Evolutionary conservation across 2,329 filamentous ascomycete species (phyloP), one percentile per base, ranked within the genome.

Genomic region (Fusarium gaditjirri): DNA sequence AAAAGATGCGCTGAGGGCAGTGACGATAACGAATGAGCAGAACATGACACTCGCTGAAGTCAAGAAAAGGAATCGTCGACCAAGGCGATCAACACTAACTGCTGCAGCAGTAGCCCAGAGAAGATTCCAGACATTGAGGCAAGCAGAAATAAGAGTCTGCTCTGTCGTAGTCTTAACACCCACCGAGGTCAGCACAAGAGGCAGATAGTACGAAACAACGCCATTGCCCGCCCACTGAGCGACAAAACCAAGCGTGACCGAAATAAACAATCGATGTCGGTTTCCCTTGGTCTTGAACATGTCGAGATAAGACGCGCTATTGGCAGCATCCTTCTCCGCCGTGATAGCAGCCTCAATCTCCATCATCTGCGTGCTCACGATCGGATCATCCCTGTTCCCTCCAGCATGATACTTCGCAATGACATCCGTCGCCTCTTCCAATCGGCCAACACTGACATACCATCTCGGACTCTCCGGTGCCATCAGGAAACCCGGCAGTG

Each of bases 221-320:
- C 62, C 59, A 9, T 65, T 65, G 4, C 62, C 59, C 0, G 58
- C 60, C 62, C 62, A 65, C n/a, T 65, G 62, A 0, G 58, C 60
- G 1, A 64, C 49, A 2, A 65, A 31, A 2, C 62, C 62, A 0
- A 65, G 58, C 2, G 62, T 36, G 11, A 64, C 17, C 0, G 62
- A 65, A 8, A 65, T 63, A 1, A 63, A 54, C 1, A 65, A 21
- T 1, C 58, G 59, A 46, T 54, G 60, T 6, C 62, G 60, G 3
- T 63, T 63, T 3, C 62, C 62, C 41, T 49, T 63, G 4, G 62
- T 65, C 21, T 29, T 38, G 11, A 65, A 33, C 58, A 65, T 65
- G 2, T 65, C 62, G 0, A 62, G 21, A 16, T 65, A 65, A n/a
- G 58, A 63, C 6, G 42, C 41, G 13, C 35, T 38, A 1, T 50